phyloP scores from a whole-genome alignment of 2,329 filamentous ascomycete species.

The Lecanicillium sp. region DNA sequence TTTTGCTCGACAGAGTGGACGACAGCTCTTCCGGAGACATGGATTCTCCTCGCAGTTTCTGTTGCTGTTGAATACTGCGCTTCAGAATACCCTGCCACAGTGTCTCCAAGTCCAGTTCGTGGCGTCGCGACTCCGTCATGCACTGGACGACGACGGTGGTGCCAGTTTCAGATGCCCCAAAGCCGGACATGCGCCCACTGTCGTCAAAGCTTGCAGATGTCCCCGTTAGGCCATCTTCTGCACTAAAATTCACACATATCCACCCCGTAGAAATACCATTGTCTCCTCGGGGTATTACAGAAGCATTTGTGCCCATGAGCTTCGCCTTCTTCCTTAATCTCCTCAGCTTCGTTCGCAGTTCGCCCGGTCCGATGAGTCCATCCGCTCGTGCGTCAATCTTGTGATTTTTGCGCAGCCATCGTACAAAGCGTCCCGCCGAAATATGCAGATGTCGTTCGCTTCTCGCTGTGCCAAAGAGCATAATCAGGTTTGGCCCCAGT shows the following conservation, averaged over 20 bases:
- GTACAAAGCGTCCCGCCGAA: conserved; percentile 78
- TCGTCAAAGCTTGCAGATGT: conserved; percentile 38
- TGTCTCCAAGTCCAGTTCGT: conserved; percentile 44
- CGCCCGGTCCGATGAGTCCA: conserved; percentile 80
- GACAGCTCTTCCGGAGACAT: conserved; percentile 20
- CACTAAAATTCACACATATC: conserved; percentile 88
- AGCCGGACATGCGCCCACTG: conserved; percentile 63
- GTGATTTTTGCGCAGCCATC: conserved; percentile 71
- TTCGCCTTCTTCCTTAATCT: conserved; percentile 76
- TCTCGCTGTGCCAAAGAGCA: conserved; percentile 86
- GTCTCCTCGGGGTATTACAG: conserved; percentile 58
- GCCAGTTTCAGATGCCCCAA: conserved; percentile 49
- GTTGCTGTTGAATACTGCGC: conserved; percentile 22
- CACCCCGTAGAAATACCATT: conserved; percentile 89
- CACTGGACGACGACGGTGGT: conserved; percentile 50
- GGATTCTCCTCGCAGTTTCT: conserved; percentile 21
- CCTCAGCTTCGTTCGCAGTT: conserved; percentile 79
- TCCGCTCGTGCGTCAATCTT: conserved; percentile 73
- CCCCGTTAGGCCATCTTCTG: conserved; percentile 48
- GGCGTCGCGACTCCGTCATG: conserved; percentile 45
- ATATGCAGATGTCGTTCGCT: conserved; percentile 92
- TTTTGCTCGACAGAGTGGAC: conserved; percentile 19
- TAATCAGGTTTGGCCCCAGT: conserved; percentile 79
- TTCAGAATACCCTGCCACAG: conserved; percentile 40
- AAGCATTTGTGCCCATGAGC: conserved; percentile 64